Evolutionary conservation across 1,139 yeast genomes (phyloP), one percentile per base, ranked within the genome.

Genomic region (Suhomyces atakaporum): DNA sequence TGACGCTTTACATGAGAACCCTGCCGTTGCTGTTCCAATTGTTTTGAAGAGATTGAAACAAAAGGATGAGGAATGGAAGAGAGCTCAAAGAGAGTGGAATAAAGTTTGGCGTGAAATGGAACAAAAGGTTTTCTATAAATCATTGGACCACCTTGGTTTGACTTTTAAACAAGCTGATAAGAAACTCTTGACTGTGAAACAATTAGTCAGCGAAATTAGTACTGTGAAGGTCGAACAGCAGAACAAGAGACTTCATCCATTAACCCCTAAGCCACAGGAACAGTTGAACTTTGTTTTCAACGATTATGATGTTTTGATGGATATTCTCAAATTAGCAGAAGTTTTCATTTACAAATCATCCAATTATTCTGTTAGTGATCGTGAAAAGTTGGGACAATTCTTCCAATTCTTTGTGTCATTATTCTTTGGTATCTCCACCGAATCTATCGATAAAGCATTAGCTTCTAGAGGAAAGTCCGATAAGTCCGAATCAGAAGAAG

Each of bases 51-150:
- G 98, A 56, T 77, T 92, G 60, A 92, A 92, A 63, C 97, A 92
- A 63, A 92, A 92, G 64, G 98, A 94, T 59, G 97, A 92, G 63
- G 98, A 92, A 62, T 92, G 99, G 99, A 87, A 90, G 61, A 80
- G 97, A 47, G 92, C 97, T 1, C 98, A 92, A 55, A 79, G 98
- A 51, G 98, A 94, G 61, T 92, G 99, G 98, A 92, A 92, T 62
- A 92, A 92, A 59, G 96, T 90, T 18, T 92, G 99, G 99, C 81
- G 98, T 54, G 98, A 92, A 62, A 81, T 95, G 67, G 98, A 94
- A 58, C 96, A 89, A 56, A 90, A 89, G 54, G 96, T 89, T 0
- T 90, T 85, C 60, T 87, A 80, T 69, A 94, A 92, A 62, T 86
- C 96, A 3, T 72, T 92, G 50, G 99, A 92, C 58, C 98, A 94